Percentiles rank a stretch among this genome's conserved stretches.
These are phyloP conservation scores for Schoenoplectus triqueter DNA, from an alignment of 202 grass and related monocot genomes.

Conservation along the genomic window DNA sequence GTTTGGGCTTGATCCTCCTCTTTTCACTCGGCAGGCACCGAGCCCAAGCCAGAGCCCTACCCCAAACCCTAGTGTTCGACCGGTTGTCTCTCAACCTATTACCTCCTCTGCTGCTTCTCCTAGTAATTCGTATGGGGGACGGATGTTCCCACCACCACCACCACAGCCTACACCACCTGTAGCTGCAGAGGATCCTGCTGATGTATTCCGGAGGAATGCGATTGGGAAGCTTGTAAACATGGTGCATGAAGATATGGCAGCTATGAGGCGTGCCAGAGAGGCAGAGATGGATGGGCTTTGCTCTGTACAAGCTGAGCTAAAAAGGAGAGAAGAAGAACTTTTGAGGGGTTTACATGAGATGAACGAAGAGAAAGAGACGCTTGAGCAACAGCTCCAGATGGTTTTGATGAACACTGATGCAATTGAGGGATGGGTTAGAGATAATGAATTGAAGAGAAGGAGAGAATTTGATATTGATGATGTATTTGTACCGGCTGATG, in stretches of 20 bases:
- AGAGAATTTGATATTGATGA: constrained; percentile 50
- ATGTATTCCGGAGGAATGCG: constrained; percentile 86
- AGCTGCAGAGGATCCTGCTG: constrained; percentile 63
- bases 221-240: constrained; percentile 67
- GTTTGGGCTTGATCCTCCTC: constrained; percentile 85
- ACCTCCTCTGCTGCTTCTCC: constrained; percentile 37
- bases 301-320: constrained; percentile 73
- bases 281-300: constrained; percentile 72
- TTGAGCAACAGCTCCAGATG: constrained; percentile 81
- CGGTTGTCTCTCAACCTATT: constrained; percentile 8
- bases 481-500: constrained; percentile 49
- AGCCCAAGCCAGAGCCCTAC: constrained; percentile 31
- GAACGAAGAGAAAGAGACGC: constrained; percentile 69
- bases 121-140: constrained; percentile 38
- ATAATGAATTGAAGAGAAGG: constrained; percentile 50
- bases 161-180: constrained; percentile 56
- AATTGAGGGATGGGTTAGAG: constrained; percentile 65
- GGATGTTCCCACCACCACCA: constrained; percentile 43
- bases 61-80: constrained; percentile 26
- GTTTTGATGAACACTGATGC: constrained; percentile 74
- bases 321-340: constrained; percentile 55
- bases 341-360: constrained; percentile 54
- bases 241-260: constrained; percentile 46
- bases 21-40: constrained; percentile 55
- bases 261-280: constrained; percentile 54